Conservation (phyloP, 805 yeast genomes). For the Pichia nakasei region DNA sequence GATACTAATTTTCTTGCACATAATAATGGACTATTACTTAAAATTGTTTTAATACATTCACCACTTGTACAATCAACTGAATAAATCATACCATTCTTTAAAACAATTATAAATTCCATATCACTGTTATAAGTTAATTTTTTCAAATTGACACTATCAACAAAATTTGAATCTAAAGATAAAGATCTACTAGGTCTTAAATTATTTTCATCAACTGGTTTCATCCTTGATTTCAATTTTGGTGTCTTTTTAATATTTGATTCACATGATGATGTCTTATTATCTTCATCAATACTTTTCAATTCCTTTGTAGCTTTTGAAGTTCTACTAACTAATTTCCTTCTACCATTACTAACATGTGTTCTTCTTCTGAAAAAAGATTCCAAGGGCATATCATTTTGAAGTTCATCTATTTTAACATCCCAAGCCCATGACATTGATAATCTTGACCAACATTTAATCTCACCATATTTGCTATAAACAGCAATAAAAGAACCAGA, state of each 20-base stretch:
- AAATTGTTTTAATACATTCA: conserved; percentile 24
- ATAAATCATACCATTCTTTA: conserved; percentile 41
- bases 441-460: conserved; percentile 54
- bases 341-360: conserved; percentile 29
- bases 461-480: conserved; percentile 40
- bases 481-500: conserved; percentile 53
- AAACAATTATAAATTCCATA: conserved; percentile 44
- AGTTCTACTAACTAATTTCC: conserved; percentile 17
- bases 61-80: conserved; percentile 46
- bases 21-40: conserved; percentile 30
- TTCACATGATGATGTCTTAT: no score
- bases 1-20: conserved; percentile 52
- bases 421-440: conserved; percentile 53
- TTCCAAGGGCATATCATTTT: conserved; percentile 36
- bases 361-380: conserved; percentile 54
- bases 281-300: no score
- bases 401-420: conserved; percentile 32
- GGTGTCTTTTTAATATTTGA: neutral
- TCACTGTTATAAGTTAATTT: conserved; percentile 23
- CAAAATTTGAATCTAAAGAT: conserved; percentile 27
- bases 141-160: conserved; percentile 20
- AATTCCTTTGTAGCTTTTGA: conserved; percentile 4
- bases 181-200: conserved; percentile 14
- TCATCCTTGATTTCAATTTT: neutral
- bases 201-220: neutral